Conservation (phyloP, 352 stramenopile species). For the Pythium phragmitis region DNA sequence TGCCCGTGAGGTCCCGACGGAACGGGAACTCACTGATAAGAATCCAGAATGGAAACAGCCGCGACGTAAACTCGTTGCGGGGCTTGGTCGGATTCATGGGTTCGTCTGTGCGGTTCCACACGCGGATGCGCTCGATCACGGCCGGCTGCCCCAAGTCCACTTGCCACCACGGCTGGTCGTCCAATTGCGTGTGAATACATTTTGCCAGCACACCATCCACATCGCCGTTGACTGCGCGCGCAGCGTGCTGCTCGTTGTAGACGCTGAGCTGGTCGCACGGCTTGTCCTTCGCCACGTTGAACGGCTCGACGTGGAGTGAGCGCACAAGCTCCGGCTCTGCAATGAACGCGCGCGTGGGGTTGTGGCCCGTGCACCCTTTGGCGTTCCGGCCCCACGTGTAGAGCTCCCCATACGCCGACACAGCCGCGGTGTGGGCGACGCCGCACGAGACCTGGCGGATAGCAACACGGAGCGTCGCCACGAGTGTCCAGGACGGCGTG, state of each 20-base stretch:
- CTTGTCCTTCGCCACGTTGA: conserved; percentile 87
- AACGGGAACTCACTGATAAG: conserved; percentile 91
- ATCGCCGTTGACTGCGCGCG: conserved; percentile 85
- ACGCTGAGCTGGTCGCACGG: conserved; percentile 81
- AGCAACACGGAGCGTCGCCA: conserved; percentile 53
- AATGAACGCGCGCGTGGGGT: conserved; percentile 61
- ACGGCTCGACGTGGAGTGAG: conserved; percentile 83
- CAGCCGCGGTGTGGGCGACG: conserved; percentile 85
- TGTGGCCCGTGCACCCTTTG: conserved; percentile 88
- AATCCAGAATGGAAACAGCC: conserved; percentile 92
- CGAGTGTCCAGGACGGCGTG: conserved; percentile 67
- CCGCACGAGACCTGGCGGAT: conserved; percentile 86
- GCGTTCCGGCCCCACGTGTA: conserved; percentile 92
- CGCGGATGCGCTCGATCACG: conserved; percentile 76
- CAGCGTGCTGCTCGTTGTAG: conserved; percentile 88
- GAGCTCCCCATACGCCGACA: conserved; percentile 88
- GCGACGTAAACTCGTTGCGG: conserved; percentile 69
- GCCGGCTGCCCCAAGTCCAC: conserved; percentile 85
- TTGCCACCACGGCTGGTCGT: conserved; percentile 93
- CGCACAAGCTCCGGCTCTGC: conserved; percentile 68
- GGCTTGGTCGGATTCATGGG: conserved; percentile 74
- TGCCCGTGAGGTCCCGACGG: conserved; percentile 60
- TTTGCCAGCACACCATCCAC: conserved; percentile 59
- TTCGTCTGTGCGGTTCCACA: conserved; percentile 92
- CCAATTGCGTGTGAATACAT: conserved; percentile 89